These are phyloP conservation scores for Mycosphaerella sp. DNA, from an alignment of 2,329 filamentous ascomycete genomes.

Conservation along the genomic window DNA sequence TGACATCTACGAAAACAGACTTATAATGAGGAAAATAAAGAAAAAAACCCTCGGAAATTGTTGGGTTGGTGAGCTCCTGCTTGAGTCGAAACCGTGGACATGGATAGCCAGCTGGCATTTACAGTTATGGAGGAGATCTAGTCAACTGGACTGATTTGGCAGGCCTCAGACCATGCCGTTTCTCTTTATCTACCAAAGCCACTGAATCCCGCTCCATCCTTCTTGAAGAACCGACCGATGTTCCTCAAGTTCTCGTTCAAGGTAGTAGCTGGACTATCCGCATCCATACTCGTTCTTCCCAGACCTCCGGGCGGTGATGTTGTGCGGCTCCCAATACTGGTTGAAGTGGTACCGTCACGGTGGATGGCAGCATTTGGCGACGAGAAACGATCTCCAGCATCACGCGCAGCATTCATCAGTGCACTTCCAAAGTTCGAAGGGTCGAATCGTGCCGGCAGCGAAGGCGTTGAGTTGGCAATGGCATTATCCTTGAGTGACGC, in stretches of 20 bases:
- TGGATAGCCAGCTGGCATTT: no score
- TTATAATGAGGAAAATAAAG: no score
- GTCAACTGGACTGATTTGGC: no score
- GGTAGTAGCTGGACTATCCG: constrained; percentile 48
- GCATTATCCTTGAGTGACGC: constrained; percentile 37
- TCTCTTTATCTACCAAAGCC: constrained; percentile 24
- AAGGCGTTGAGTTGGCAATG: constrained; percentile 29
- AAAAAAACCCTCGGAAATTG: no score
- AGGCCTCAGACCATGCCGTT: no score
- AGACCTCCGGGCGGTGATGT: constrained; percentile 28
- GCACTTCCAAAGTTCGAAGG: constrained; percentile 77
- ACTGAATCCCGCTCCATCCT: constrained; percentile 63
- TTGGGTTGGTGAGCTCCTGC: no score
- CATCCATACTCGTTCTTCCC: constrained; percentile 21
- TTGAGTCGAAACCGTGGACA: no score
- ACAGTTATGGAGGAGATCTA: no score
- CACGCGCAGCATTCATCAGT: constrained; percentile 71
- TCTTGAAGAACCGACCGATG: constrained; percentile 91
- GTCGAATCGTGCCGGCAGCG: constrained; percentile 57
- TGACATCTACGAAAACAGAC: no score
- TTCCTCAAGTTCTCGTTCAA: constrained; percentile 93
- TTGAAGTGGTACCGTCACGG: constrained; percentile 21
- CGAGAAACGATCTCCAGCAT: constrained; percentile 67
- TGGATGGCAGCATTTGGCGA: constrained; percentile 42
- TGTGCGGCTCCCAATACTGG: constrained; percentile 31